These are phyloP conservation scores for Exserohilum turcica DNA, from an alignment of 2,329 filamentous ascomycete species.

Conservation along the genomic window DNA sequence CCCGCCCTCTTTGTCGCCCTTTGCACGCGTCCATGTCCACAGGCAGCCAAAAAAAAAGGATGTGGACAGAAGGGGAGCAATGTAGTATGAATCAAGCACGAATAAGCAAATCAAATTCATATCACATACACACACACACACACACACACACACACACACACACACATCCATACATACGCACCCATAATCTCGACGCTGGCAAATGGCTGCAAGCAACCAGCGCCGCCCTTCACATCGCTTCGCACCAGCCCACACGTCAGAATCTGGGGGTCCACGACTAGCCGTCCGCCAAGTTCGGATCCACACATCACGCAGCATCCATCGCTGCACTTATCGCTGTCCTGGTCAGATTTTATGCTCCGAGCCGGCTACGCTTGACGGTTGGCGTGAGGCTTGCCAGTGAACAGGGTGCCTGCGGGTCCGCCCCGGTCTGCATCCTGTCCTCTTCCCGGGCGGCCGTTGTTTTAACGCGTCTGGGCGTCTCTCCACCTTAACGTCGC, in stretches of 20 bases:
- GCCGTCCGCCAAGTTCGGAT: conserved; percentile 36
- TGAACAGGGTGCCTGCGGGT: conserved; percentile 32
- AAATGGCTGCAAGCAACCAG: background rate
- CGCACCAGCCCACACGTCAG: conserved; percentile 22
- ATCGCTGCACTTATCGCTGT: conserved; percentile 27
- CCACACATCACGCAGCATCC: conserved; percentile 30
- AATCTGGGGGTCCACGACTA: conserved; percentile 22
- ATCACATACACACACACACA: background rate
- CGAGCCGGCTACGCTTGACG: conserved; percentile 33
- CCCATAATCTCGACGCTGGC: background rate
- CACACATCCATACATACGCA: background rate
- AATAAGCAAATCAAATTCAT: too few relatives aligned
- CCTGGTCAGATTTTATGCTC: conserved; percentile 35
- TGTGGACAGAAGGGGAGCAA: background rate
- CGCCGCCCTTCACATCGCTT: conserved; percentile 24
- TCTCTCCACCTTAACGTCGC: conserved; percentile 45
- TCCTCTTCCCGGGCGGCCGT: conserved; percentile 36
- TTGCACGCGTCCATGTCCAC: background rate
- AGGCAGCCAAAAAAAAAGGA: background rate
- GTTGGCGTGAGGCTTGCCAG: conserved; percentile 43
- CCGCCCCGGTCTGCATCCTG: conserved; percentile 35
- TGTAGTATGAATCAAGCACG: background rate
- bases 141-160: background rate
- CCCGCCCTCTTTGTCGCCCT: conserved; percentile 19
- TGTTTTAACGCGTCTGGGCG: conserved; percentile 42